Evolutionary conservation across 345 rosid genomes (phyloP).

Genomic region (Erodium maritimum): DNA sequence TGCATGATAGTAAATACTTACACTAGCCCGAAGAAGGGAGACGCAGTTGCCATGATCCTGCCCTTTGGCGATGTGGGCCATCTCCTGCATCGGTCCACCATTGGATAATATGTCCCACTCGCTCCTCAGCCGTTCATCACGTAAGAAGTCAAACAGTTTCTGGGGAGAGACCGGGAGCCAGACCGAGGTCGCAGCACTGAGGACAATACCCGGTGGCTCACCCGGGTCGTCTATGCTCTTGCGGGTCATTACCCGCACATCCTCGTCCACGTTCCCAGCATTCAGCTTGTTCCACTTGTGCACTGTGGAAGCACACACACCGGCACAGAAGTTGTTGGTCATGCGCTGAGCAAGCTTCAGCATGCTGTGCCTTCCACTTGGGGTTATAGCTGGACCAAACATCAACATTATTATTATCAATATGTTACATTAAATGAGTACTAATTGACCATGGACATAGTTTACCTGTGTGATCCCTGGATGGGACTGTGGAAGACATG

Average conservation of each 20-base stretch:
- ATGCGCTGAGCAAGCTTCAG: conserved; percentile 79
- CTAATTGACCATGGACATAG: not conserved
- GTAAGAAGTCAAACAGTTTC: conserved; percentile 64
- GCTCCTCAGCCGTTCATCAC: conserved; percentile 72
- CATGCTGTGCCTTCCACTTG: conserved; percentile 84
- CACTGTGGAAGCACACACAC: conserved; percentile 79
- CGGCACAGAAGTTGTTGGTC: conserved; percentile 91
- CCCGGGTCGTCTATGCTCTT: conserved; percentile 81
- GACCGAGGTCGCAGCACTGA: conserved; percentile 89
- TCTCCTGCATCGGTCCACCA: conserved; percentile 95
- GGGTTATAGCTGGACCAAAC: conserved; percentile 29
- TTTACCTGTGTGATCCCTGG: conserved; percentile 47
- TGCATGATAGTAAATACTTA: conserved; percentile 11
- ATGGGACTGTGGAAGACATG: conserved; percentile 55
- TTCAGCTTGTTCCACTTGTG: conserved; percentile 83
- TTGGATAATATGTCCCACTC: conserved; percentile 98
- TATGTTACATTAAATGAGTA: not conserved
- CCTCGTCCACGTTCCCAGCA: conserved; percentile 60
- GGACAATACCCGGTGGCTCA: conserved; percentile 83
- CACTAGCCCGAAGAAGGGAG: conserved; percentile 83
- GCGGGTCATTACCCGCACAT: conserved; percentile 83
- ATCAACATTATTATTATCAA: not conserved
- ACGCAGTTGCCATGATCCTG: conserved; percentile 93
- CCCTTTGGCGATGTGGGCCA: conserved; percentile 93
- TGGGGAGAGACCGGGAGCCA: conserved; percentile 82